These are phyloP conservation scores for Cladorrhinum samala DNA, from an alignment of 495 filamentous ascomycete genomes.

Conservation along the genomic window DNA sequence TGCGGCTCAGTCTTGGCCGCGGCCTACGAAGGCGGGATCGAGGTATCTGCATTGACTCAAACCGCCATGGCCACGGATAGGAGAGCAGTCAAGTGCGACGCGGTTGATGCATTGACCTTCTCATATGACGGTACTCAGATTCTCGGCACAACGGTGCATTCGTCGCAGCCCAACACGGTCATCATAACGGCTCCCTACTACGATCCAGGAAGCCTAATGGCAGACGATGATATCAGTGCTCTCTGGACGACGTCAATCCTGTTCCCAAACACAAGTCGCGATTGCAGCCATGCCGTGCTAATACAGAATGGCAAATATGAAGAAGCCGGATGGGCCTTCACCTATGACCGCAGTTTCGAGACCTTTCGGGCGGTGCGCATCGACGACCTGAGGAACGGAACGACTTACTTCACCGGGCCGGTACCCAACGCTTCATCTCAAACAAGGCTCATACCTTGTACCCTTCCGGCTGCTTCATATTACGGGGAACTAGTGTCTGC, in stretches of 20 bases:
- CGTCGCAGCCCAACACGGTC: conserved; percentile 61
- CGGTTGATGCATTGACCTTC: conserved; percentile 72
- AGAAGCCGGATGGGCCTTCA: conserved; percentile 72
- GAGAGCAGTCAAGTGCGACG: conserved; percentile 74
- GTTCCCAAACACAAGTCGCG: conserved; percentile 69
- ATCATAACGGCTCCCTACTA: conserved; percentile 79
- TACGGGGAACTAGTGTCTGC: conserved; percentile 69
- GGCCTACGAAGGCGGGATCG: conserved; percentile 81
- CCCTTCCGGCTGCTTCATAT: conserved; percentile 60
- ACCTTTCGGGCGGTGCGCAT: conserved; percentile 72
- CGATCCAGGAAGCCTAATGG: conserved; percentile 49
- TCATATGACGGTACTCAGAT: conserved; percentile 79
- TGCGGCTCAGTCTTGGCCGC: conserved; percentile 75
- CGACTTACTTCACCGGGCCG: conserved; percentile 77
- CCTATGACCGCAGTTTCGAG: conserved; percentile 68
- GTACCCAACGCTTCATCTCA: conserved; percentile 38
- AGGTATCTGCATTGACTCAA: conserved; percentile 69
- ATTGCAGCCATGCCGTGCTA: conserved; percentile 70
- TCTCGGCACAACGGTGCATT: conserved; percentile 68
- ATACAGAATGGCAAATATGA: conserved; percentile 62
- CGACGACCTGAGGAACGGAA: conserved; percentile 67
- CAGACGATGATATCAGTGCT: conserved; percentile 62
- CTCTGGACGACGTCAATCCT: conserved; percentile 87
- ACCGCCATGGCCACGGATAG: conserved; percentile 59
- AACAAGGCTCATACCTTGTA: conserved; percentile 53